Evolutionary conservation across 2,329 filamentous ascomycete genomes (phyloP).

Genomic region (Orbilia quercus): DNA sequence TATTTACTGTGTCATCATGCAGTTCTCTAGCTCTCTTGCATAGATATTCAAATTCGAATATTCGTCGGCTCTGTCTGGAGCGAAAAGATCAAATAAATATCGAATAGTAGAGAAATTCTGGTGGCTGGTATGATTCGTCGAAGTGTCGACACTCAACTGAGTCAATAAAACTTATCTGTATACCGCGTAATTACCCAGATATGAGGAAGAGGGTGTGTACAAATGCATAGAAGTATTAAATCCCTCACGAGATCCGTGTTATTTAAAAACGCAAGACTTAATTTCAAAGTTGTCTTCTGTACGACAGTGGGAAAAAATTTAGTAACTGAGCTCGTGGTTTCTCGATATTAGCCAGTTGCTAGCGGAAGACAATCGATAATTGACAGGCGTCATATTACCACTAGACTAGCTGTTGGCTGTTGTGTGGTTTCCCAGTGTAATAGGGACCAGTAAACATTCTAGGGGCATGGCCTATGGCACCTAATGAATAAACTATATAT

Average conservation of each 20-base stretch:
- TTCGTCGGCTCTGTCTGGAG: not conserved
- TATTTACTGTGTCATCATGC: conserved; percentile 4
- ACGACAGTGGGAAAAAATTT: not conserved
- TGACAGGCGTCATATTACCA: not conserved
- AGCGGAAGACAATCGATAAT: not conserved
- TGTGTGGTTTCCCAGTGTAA: not conserved
- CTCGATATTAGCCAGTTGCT: conserved; percentile 11
- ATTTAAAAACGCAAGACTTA: not conserved
- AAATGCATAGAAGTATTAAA: not conserved
- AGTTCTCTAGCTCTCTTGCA: not conserved
- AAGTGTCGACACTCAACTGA: not conserved
- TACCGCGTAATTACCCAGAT: too few relatives aligned
- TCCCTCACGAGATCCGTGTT: not conserved
- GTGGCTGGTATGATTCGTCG: not conserved
- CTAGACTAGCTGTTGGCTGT: not conserved
- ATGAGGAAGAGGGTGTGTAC: conserved; percentile 21
- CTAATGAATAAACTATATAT: too few relatives aligned
- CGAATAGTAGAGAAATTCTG: not conserved
- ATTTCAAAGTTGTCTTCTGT: not conserved
- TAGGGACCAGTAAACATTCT: not conserved
- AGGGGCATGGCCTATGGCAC: too few relatives aligned
- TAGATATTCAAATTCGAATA: too few relatives aligned
- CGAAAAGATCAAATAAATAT: not conserved
- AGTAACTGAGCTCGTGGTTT: not conserved
- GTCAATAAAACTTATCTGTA: not conserved